Percentiles rank a stretch among this genome's conserved stretches.
Conservation (phyloP, 495 filamentous ascomycete genomes). For the Hypoxylon lienhwacheense region DNA sequence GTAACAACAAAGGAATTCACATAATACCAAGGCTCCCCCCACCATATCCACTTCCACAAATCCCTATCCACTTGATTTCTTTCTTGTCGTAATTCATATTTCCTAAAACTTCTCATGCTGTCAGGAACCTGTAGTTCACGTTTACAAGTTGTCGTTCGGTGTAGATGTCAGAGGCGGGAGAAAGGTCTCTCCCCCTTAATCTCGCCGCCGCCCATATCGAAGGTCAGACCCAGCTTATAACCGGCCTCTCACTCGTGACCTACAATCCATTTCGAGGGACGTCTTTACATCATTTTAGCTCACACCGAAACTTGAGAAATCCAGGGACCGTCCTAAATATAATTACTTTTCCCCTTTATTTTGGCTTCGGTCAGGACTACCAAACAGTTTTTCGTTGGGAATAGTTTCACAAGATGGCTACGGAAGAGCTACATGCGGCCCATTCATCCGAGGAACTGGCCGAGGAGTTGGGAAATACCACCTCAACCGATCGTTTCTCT, state of each 20-base stretch:
- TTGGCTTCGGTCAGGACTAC: slow-evolving; percentile 1
- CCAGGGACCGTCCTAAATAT: too few species aligned
- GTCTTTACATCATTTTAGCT: neutral
- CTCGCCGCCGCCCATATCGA: slow-evolving; percentile 24
- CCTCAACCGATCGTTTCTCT: slow-evolving; percentile 16
- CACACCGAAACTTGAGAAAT: slow-evolving; percentile 13
- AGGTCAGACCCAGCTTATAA: slow-evolving; percentile 15
- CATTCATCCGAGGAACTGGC: slow-evolving; percentile 30
- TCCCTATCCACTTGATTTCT: slow-evolving; percentile 27
- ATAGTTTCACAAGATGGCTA: slow-evolving; percentile 24
- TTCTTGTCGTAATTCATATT: slow-evolving; percentile 18
- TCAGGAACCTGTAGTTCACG: slow-evolving; percentile 14
- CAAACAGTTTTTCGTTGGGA: slow-evolving; percentile 5
- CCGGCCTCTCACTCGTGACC: slow-evolving; percentile 18
- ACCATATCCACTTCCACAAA: slow-evolving; percentile 36
- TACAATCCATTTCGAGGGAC: slow-evolving; percentile 16
- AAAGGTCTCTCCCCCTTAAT: slow-evolving; percentile 21
- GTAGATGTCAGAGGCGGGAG: slow-evolving; percentile 27
- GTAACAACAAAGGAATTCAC: slow-evolving; percentile 21
- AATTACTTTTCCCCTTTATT: neutral
- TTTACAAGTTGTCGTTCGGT: slow-evolving; percentile 30
- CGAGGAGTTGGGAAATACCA: slow-evolving; percentile 25
- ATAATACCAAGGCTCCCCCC: slow-evolving; percentile 31
- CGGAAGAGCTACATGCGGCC: slow-evolving; percentile 27
- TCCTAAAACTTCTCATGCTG: slow-evolving; percentile 33